Evolutionary conservation across 2,329 filamentous ascomycete genomes (phyloP), one percentile per base, ranked within the genome.

Genomic region (Stagonosporopsis cucurbitacearum): DNA sequence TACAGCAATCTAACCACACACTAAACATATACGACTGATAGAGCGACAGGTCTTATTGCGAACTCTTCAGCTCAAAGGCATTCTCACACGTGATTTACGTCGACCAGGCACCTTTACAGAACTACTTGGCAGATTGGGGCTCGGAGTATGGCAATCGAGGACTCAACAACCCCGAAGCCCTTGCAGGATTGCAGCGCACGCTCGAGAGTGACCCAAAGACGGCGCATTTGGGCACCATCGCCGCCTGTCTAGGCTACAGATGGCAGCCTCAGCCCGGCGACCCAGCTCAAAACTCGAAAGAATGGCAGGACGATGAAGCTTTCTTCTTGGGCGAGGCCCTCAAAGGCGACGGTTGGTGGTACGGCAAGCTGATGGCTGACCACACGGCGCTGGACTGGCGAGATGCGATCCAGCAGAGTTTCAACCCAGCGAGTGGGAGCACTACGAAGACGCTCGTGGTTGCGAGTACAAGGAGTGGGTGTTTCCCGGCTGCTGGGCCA

Each of bases 321-420:
- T 72, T 72, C 43, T 72, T 72, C 28, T 30, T 70, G 2, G 30
- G 7, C 6, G 57, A 67, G 28, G 67, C 65, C 2, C n/a, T 66
- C 40, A 67, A 64, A 13, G 68, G 69, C 2, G 55, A 71, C 30
- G 63, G 63, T 0, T 58, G 58, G 52, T 72, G 69, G 69, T 70
- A 64, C 51, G 69, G 65, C 0, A 69, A 71, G 57, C 51, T 72
- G 2, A 67, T 72, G 66, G 64, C 61, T 19, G 68, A 72, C 32
- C 69, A 72, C 40, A 72, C 69, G 2, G 63, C 63, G 5, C 59
- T 64, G 3, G 69, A 72, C 12, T 69, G 67, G 66, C 60, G 69
- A 9, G 50, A 63, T 37, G 40, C 62, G 0, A 67, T 71, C 42
- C 52, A 23, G 17, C 59, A 67, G 12, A 60, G 49, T 2, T 67